These are phyloP conservation scores for Agrocybe chaxingu DNA, from an alignment of 768 basidiomycete species.

Conservation along the genomic window DNA sequence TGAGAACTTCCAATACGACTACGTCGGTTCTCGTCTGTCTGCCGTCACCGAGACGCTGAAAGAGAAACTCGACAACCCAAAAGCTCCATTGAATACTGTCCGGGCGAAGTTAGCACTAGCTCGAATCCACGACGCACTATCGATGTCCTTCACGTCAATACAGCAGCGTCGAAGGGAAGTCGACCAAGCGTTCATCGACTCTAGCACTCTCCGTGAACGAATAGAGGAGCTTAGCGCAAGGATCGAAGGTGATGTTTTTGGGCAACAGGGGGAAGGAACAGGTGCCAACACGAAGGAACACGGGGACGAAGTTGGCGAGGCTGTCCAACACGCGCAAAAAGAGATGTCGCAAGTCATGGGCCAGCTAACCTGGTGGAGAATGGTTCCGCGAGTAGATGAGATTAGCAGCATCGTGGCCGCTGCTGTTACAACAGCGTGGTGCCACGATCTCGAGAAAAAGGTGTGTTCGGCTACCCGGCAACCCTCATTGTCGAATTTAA, in stretches of 20 bases:
- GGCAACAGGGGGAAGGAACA: conserved; percentile 10
- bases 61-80: conserved; percentile 7
- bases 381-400: conserved; percentile 45
- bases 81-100: conserved; percentile 17
- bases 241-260: conserved; percentile 36
- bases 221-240: conserved; percentile 37
- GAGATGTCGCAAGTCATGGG: conserved; percentile 38
- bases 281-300: conserved; percentile 11
- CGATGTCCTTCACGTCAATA: conserved; percentile 31
- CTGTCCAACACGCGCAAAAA: conserved; percentile 32
- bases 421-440: conserved; percentile 39
- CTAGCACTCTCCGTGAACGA: conserved; percentile 32
- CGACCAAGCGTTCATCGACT: conserved; percentile 29
- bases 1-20: conserved; percentile 64
- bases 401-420: conserved; percentile 33
- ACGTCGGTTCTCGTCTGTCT: conserved; percentile 56
- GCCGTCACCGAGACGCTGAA: conserved; percentile 40
- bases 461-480: conserved; percentile 22
- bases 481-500: not conserved
- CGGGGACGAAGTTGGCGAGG: conserved; percentile 28
- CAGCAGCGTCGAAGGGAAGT: conserved; percentile 27
- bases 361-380: conserved; percentile 43
- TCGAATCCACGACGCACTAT: conserved; percentile 38
- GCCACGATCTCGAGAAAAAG: conserved; percentile 47
- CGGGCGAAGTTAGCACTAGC: conserved; percentile 34